phyloP scores from a whole-genome alignment of 2,329 filamentous ascomycete species.

The Xylaria sp. region DNA sequence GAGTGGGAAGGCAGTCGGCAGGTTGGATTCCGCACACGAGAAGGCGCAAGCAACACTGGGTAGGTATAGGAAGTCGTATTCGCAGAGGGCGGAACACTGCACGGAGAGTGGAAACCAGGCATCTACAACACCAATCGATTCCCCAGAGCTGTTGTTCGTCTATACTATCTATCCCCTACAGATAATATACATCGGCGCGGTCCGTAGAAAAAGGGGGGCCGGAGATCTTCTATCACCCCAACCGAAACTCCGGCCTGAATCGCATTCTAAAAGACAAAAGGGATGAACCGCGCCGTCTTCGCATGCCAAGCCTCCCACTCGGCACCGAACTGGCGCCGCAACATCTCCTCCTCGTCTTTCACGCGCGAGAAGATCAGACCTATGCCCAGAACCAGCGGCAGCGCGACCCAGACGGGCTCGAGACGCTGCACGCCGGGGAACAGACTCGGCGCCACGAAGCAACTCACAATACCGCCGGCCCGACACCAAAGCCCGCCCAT shows the following conservation, averaged over 20 bases:
- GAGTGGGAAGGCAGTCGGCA: too few species aligned
- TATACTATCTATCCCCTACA: too few species aligned
- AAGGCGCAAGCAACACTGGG: too few species aligned
- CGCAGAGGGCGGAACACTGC: too few species aligned
- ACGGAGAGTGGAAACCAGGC: too few species aligned
- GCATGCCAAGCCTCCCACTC: constrained; percentile 46
- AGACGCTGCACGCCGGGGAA: constrained; percentile 10
- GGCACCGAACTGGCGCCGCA: constrained; percentile 40
- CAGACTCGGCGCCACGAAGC: constrained; percentile 33
- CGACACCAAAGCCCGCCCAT: constrained; percentile 34
- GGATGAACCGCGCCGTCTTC: constrained; percentile 45
- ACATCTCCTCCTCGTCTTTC: constrained; percentile 46
- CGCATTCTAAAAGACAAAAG: constrained; percentile 35
- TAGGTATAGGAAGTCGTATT: too few species aligned
- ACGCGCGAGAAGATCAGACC: constrained; percentile 35
- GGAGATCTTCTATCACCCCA: too few species aligned
- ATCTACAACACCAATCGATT: too few species aligned
- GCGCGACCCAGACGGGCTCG: constrained; percentile 7
- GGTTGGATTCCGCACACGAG: too few species aligned
- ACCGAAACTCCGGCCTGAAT: neutral
- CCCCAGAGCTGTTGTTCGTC: too few species aligned
- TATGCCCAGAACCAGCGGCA: constrained; percentile 25
- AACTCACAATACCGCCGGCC: constrained; percentile 36
- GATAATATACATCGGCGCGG: too few species aligned
- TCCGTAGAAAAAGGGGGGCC: too few species aligned